phyloP scores from a whole-genome alignment of 2,329 filamentous ascomycete species.

The Fusarium avenaceum region DNA sequence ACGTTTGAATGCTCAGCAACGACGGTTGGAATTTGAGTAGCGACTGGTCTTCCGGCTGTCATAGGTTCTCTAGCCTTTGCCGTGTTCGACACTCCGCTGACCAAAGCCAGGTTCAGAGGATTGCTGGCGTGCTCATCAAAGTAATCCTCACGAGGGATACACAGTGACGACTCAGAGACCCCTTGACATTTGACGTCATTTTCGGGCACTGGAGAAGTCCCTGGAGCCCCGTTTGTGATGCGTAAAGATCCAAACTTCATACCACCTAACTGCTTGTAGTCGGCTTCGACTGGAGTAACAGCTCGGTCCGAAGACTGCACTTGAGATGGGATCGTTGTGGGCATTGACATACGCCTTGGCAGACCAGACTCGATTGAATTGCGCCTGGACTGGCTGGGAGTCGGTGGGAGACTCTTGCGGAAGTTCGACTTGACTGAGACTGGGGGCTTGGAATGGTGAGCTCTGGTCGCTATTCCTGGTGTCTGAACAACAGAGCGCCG shows the following conservation, averaged over 20 bases:
- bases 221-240: slow-evolving; percentile 72
- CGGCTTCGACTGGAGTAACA: slow-evolving; percentile 62
- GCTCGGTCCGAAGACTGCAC: slow-evolving; percentile 46
- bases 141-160: slow-evolving; percentile 17
- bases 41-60: slow-evolving; percentile 11
- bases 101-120: slow-evolving; percentile 14
- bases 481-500: slow-evolving; percentile 63
- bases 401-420: slow-evolving; percentile 56
- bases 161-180: slow-evolving; percentile 16
- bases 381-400: slow-evolving; percentile 56
- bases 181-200: slow-evolving; percentile 25
- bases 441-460: slow-evolving; percentile 42
- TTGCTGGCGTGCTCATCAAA: slow-evolving; percentile 23
- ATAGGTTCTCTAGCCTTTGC: slow-evolving; percentile 8
- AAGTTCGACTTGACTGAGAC: slow-evolving; percentile 52
- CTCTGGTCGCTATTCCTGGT: slow-evolving; percentile 64
- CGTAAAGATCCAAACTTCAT: slow-evolving; percentile 74
- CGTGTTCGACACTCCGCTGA: slow-evolving; percentile 5
- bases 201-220: slow-evolving; percentile 57
- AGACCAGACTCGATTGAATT: slow-evolving; percentile 57
- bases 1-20: slow-evolving; percentile 23
- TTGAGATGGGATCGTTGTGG: slow-evolving; percentile 36
- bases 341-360: slow-evolving; percentile 55
- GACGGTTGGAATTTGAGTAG: slow-evolving; percentile 4
- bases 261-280: slow-evolving; percentile 72